These are phyloP conservation scores for Ceratobasidium sp. DNA, from an alignment of 1,284 basidiomycete species.

Conservation along the genomic window DNA sequence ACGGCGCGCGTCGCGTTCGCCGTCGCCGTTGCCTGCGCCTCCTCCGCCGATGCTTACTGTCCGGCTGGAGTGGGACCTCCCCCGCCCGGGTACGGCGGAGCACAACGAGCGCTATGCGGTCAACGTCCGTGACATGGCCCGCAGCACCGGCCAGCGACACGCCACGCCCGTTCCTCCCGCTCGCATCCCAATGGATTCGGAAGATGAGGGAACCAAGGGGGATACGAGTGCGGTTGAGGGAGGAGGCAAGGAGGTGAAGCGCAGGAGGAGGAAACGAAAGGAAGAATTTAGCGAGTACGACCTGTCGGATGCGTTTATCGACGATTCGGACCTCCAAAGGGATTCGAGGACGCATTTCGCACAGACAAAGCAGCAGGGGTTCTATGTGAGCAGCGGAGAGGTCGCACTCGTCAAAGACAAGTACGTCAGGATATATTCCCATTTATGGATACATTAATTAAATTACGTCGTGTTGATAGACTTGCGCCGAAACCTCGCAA, in stretches of 20 bases:
- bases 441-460: constrained; percentile 3
- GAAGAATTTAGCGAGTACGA: constrained; percentile 82
- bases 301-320: constrained; percentile 92
- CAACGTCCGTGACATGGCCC: constrained; percentile 66
- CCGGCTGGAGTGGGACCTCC: constrained; percentile 71
- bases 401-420: constrained; percentile 86
- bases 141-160: constrained; percentile 70
- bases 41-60: constrained; percentile 43
- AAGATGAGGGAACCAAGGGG: constrained; percentile 54
- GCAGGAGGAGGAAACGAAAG: constrained; percentile 63
- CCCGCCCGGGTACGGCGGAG: constrained; percentile 65
- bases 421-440: constrained; percentile 46
- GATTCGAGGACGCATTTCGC: constrained; percentile 92
- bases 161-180: constrained; percentile 63
- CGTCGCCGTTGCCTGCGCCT: constrained; percentile 40
- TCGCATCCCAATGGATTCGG: constrained; percentile 58
- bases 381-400: constrained; percentile 89
- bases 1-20: constrained; percentile 35
- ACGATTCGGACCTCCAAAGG: constrained; percentile 92
- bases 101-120: constrained; percentile 65
- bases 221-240: constrained; percentile 52
- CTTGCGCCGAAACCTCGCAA: constrained; percentile 34
- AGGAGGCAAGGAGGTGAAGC: constrained; percentile 46
- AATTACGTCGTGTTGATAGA: constrained; percentile 4
- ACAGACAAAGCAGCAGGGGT: constrained; percentile 94